Evolutionary conservation across 148 eudicot genomes (phyloP).

Genomic region (Mesembryanthemum crystallinum): DNA sequence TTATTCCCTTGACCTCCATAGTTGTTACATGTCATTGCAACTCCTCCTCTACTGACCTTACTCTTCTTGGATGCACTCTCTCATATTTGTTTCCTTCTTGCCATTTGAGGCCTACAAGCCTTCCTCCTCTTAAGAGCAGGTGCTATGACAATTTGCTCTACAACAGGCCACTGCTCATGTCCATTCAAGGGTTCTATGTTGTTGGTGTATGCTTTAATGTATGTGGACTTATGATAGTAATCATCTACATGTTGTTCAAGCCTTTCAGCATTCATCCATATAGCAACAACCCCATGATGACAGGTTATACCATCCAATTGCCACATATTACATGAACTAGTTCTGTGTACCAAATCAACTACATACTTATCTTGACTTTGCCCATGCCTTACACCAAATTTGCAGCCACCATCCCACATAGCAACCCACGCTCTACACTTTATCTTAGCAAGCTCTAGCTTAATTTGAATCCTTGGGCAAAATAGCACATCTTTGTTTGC

Average conservation of each 20-base stretch:
- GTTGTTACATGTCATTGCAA: no score
- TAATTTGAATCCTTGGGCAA: neutral
- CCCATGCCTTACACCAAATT: neutral
- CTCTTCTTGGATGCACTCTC: neutral
- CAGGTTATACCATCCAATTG: constrained; percentile 3
- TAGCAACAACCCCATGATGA: constrained; percentile 1
- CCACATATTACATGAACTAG: neutral
- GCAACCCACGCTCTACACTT: neutral
- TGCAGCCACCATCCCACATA: neutral
- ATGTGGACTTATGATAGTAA: no score
- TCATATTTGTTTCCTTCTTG: no score
- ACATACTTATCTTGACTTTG: neutral
- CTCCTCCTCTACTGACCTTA: neutral
- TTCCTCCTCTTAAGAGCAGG: no score
- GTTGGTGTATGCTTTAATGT: no score
- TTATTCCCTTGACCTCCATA: no score
- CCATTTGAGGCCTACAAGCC: no score
- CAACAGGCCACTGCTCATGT: no score
- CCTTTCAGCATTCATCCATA: neutral
- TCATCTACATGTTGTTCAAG: neutral
- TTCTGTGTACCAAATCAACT: neutral
- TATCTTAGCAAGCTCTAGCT: neutral
- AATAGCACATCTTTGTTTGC: neutral
- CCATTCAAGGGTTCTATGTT: no score
- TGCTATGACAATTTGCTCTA: no score